Conservation (phyloP, 108 stramenopile species). For the Cyclotella baltica region DNA sequence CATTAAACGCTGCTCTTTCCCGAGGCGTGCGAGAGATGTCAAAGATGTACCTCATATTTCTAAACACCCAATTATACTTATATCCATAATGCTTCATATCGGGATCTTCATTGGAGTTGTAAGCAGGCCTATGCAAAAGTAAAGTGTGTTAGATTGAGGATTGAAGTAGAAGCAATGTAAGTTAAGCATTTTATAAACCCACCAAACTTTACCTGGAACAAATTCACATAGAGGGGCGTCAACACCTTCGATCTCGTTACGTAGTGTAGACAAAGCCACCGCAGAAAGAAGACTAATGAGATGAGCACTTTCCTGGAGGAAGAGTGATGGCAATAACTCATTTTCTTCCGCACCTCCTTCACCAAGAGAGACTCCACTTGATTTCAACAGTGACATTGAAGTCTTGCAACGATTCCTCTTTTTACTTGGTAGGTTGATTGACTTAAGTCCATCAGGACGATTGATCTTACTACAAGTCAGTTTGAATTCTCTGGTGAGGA, state of each 20-base stretch:
- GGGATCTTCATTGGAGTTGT: slow-evolving; percentile 55
- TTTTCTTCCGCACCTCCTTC: not conserved
- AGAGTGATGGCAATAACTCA: slow-evolving; percentile 50
- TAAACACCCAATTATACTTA: not conserved
- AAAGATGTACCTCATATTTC: slow-evolving; percentile 47
- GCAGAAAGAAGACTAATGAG: slow-evolving; percentile 69
- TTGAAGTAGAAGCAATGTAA: not conserved
- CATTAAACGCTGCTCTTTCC: slow-evolving; percentile 69
- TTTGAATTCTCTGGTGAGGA: slow-evolving; percentile 15
- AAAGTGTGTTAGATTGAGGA: not conserved
- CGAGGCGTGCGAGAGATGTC: slow-evolving; percentile 59
- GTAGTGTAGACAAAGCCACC: slow-evolving; percentile 70
- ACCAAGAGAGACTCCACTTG: not conserved
- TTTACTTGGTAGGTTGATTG: not conserved
- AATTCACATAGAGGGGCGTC: slow-evolving; percentile 70
- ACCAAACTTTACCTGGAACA: slow-evolving; percentile 61
- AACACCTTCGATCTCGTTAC: slow-evolving; percentile 74
- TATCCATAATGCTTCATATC: slow-evolving; percentile 23
- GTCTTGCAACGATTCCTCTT: not conserved
- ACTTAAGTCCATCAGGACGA: not conserved
- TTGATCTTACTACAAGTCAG: not conserved
- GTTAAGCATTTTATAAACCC: not conserved
- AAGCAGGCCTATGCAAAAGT: slow-evolving; percentile 44
- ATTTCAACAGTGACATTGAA: not conserved
- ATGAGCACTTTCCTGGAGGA: slow-evolving; percentile 78